Evolutionary conservation across 2,329 filamentous ascomycete genomes (phyloP).

Genomic region (Teratosphaeria pseudoeucalypti): DNA sequence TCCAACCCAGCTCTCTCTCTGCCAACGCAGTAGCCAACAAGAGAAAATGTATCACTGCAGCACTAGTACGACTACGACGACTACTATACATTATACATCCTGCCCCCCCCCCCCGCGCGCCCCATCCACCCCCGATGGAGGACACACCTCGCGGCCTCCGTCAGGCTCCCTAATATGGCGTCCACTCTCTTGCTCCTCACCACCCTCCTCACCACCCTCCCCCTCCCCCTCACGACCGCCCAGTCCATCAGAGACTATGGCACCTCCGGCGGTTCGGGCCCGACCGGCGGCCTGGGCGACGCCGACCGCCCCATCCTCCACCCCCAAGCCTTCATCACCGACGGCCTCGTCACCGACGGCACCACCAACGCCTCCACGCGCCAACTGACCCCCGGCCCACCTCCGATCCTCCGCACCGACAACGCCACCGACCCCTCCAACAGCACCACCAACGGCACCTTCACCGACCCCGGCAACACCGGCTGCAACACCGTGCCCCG

Average conservation of each 20-base stretch:
- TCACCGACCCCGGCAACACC: background rate
- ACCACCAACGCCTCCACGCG: slow-evolving; percentile 9
- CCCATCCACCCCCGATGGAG: background rate
- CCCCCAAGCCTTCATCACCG: slow-evolving; percentile 14
- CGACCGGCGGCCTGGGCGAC: slow-evolving; percentile 13
- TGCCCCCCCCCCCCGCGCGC: no score
- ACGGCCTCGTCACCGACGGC: slow-evolving; percentile 11
- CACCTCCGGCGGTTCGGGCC: slow-evolving; percentile 13
- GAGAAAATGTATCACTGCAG: no score
- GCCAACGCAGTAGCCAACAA: background rate
- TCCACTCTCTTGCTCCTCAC: background rate
- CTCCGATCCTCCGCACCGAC: slow-evolving; percentile 6
- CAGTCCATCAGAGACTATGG: slow-evolving; percentile 5
- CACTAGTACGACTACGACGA: no score
- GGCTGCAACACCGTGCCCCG: slow-evolving; percentile 1
- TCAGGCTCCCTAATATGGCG: background rate
- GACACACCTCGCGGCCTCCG: background rate
- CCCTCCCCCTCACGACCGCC: background rate
- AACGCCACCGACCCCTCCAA: slow-evolving; percentile 2
- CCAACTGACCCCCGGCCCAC: slow-evolving; percentile 10
- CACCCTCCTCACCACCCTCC: background rate
- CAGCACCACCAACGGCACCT: slow-evolving; percentile 1
- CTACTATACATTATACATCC: no score
- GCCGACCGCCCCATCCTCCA: slow-evolving; percentile 11
- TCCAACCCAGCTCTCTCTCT: background rate